phyloP scores from a whole-genome alignment of 2,329 filamentous ascomycete genomes.

The Fragosphaeria purpurea region DNA sequence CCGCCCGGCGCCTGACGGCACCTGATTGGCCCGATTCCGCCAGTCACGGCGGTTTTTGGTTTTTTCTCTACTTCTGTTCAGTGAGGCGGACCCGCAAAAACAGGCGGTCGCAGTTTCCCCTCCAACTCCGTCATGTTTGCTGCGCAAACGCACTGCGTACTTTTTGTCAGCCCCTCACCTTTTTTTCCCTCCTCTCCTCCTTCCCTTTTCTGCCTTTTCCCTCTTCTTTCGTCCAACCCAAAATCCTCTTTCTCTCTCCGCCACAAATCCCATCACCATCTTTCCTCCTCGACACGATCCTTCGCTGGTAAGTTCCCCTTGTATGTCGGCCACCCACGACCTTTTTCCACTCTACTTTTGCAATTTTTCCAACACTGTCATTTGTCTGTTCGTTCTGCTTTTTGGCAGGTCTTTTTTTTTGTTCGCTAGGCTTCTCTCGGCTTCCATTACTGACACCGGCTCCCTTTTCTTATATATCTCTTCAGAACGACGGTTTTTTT shows the following conservation, averaged over 20 bases:
- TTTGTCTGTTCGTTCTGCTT: neutral
- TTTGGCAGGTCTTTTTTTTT: neutral
- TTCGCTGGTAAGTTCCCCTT: neutral
- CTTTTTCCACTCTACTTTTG: neutral
- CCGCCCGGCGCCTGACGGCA: neutral
- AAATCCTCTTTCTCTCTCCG: too few species aligned
- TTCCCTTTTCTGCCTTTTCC: neutral
- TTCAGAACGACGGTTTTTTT: neutral
- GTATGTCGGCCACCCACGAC: neutral
- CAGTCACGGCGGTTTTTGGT: neutral
- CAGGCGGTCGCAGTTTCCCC: constrained; percentile 6
- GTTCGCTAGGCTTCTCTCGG: constrained; percentile 8
- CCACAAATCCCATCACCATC: too few species aligned
- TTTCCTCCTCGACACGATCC: too few species aligned
- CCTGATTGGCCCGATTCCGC: neutral
- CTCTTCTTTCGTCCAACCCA: neutral
- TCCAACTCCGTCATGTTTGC: constrained; percentile 2
- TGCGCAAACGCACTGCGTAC: neutral
- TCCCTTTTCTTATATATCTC: neutral
- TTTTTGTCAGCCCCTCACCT: neutral
- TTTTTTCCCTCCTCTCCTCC: neutral
- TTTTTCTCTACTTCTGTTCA: neutral
- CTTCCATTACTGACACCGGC: constrained; percentile 6
- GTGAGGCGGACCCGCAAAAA: constrained; percentile 1
- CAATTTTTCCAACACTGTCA: neutral